Evolutionary conservation across 371 early-diverging fungal genomes (phyloP).

Genomic region (Mucor saturninus): DNA sequence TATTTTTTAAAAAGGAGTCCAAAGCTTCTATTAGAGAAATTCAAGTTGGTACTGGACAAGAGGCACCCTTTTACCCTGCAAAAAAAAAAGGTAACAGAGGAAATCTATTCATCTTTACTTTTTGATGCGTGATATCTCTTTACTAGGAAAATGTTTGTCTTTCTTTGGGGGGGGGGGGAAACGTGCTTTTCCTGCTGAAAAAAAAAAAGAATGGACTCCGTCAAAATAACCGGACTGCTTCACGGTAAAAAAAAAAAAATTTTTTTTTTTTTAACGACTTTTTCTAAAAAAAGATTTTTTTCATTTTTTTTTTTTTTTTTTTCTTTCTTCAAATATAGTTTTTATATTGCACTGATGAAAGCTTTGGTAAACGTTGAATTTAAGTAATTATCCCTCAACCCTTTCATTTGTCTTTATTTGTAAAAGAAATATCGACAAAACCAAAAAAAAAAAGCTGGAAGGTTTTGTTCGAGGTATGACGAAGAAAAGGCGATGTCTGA

Average conservation of each 20-base stretch:
- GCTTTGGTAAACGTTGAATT: conserved; percentile 31
- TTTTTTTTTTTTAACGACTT: background rate
- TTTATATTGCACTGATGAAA: conserved; percentile 25
- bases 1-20: too few species aligned
- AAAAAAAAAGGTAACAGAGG: too few species aligned
- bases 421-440: background rate
- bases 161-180: too few species aligned
- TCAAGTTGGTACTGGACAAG: too few species aligned
- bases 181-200: too few species aligned
- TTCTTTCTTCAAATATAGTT: conserved; percentile 1
- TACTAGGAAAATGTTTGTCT: too few species aligned
- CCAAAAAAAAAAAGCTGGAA: background rate
- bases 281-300: background rate
- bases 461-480: conserved; percentile 26
- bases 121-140: too few species aligned
- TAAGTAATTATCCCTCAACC: conserved; percentile 20
- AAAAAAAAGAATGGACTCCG: too few species aligned
- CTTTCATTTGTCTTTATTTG: background rate
- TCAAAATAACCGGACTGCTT: background rate
- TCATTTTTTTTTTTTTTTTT: conserved; percentile 4
- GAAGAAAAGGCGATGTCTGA: conserved; percentile 30
- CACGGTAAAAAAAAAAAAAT: background rate
- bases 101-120: too few species aligned
- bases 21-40: too few species aligned
- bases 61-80: too few species aligned